Percentiles rank a stretch among this genome's conserved stretches.
Conservation (phyloP, 2,329 filamentous ascomycete genomes). For the Colletotrichum spinosum region DNA sequence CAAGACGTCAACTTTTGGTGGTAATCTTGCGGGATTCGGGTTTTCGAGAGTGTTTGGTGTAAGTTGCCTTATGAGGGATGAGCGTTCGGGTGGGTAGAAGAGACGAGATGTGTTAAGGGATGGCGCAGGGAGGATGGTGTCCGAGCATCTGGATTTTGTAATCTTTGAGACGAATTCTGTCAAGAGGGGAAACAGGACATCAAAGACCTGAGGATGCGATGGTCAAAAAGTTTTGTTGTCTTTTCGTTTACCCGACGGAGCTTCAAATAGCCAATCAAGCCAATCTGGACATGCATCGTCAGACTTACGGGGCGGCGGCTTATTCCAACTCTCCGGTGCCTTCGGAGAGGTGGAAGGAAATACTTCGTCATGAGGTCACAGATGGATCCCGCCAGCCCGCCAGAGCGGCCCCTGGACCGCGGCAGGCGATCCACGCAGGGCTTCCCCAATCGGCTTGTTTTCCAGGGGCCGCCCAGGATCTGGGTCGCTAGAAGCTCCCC, state of each 20-base stretch:
- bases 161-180: constrained; percentile 22
- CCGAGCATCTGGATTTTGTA: constrained; percentile 28
- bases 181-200: background rate
- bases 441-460: constrained; percentile 23
- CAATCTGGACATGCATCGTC: constrained; percentile 14
- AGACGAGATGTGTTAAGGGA: constrained; percentile 22
- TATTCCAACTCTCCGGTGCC: constrained; percentile 22
- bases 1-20: background rate
- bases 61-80: constrained; percentile 20
- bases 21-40: constrained; percentile 4
- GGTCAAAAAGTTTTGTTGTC: background rate
- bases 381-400: constrained; percentile 23
- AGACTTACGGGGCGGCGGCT: constrained; percentile 27
- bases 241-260: constrained; percentile 1
- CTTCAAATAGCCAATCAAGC: constrained; percentile 27
- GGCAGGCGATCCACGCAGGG: constrained; percentile 17
- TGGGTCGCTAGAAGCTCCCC: background rate
- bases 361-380: constrained; percentile 36
- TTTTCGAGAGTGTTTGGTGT: constrained; percentile 6
- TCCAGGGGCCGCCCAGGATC: constrained; percentile 9
- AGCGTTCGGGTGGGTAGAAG: constrained; percentile 8
- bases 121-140: constrained; percentile 25
- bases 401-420: constrained; percentile 21
- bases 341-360: background rate
- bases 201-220: background rate